Evolutionary conservation across 768 basidiomycete genomes (phyloP).

Genomic region (Sporobolomyces phaffii): DNA sequence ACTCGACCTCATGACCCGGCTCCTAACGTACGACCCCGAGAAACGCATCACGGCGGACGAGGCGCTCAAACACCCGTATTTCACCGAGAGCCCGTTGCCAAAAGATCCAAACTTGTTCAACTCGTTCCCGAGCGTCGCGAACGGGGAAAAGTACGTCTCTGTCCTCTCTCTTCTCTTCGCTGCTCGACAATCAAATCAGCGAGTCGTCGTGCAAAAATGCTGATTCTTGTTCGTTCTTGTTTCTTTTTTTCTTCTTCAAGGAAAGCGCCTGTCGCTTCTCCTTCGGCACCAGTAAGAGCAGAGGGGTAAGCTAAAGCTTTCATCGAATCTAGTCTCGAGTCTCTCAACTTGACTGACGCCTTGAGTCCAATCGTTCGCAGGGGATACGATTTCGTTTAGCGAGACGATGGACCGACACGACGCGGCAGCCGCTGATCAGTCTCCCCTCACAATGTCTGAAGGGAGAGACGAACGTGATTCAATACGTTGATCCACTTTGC

Average conservation of each 20-base stretch:
- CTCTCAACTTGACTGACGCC: not conserved
- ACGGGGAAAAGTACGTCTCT: conserved; percentile 70
- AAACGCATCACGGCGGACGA: conserved; percentile 80
- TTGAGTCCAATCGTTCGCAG: not conserved
- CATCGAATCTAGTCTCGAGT: not conserved
- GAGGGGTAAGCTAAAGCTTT: not conserved
- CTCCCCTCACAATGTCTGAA: no score
- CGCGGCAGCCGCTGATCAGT: not conserved
- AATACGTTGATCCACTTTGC: no score
- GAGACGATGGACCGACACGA: not conserved
- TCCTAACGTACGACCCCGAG: conserved; percentile 85
- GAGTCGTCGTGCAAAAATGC: no score
- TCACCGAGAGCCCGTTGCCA: conserved; percentile 83
- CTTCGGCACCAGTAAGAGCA: conserved; percentile 26
- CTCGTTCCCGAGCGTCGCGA: conserved; percentile 91
- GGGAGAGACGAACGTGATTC: no score
- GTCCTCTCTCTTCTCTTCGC: no score
- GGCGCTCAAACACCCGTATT: conserved; percentile 73
- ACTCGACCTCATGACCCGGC: conserved; percentile 69
- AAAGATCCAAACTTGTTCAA: conserved; percentile 94
- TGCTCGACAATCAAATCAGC: no score
- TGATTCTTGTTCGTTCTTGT: no score
- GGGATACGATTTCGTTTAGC: conserved; percentile 25
- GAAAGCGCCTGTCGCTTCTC: conserved; percentile 24
- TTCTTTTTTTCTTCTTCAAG: not conserved